Evolutionary conservation across 2,329 filamentous ascomycete species (phyloP).

Genomic region (Colletotrichum higginsianum): DNA sequence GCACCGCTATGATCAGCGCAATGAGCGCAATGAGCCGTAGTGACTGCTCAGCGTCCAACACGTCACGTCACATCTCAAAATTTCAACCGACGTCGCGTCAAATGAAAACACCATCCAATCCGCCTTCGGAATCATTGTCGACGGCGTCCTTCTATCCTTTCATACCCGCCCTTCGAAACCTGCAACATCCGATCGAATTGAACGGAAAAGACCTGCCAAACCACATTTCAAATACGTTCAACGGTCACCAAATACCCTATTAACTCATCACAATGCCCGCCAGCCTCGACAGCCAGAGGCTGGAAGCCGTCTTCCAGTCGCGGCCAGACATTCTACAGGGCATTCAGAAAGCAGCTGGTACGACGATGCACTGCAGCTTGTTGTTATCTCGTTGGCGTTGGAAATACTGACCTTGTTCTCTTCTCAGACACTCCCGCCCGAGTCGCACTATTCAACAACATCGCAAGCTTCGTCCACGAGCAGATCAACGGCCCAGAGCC

Average conservation of each 20-base stretch:
- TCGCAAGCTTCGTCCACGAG: slow-evolving; percentile 65
- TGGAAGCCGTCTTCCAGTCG: slow-evolving; percentile 67
- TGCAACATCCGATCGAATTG: neutral
- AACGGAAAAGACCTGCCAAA: neutral
- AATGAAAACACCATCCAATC: slow-evolving; percentile 19
- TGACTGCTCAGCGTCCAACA: slow-evolving; percentile 7
- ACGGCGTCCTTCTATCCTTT: neutral
- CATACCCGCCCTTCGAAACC: neutral
- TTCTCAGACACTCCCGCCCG: slow-evolving; percentile 64
- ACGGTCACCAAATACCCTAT: neutral
- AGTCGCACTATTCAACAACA: slow-evolving; percentile 70
- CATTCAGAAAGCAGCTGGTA: slow-evolving; percentile 69
- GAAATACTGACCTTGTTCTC: neutral
- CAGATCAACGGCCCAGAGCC: slow-evolving; percentile 61
- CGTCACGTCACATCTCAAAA: slow-evolving; percentile 41
- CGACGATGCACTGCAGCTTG: slow-evolving; percentile 38
- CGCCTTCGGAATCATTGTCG: neutral
- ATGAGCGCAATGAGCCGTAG: neutral
- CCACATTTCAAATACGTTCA: neutral
- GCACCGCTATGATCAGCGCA: neutral
- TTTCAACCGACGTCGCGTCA: slow-evolving; percentile 34
- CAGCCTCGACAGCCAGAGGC: slow-evolving; percentile 64
- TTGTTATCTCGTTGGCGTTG: neutral
- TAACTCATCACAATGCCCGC: slow-evolving; percentile 53
- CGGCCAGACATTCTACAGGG: slow-evolving; percentile 70